Conservation (phyloP, 495 filamentous ascomycete genomes). For the Acidiella bohemica region DNA sequence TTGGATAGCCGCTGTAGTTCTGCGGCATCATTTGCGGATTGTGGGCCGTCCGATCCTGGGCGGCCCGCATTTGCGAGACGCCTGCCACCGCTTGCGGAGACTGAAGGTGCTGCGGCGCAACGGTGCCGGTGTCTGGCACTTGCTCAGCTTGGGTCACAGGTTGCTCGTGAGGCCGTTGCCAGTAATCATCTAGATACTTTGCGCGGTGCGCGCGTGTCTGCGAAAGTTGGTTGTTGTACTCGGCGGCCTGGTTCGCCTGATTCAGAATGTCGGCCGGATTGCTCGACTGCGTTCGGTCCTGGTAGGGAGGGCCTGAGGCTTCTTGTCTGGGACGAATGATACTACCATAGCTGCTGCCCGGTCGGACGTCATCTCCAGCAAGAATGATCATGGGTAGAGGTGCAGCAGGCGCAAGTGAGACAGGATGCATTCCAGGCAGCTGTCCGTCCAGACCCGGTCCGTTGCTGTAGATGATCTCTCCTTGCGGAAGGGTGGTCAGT, state of each 20-base stretch:
- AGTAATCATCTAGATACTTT: slow-evolving; percentile 63
- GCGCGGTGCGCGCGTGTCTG: slow-evolving; percentile 59
- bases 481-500: slow-evolving; percentile 46
- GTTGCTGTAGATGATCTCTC: slow-evolving; percentile 75
- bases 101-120: slow-evolving; percentile 28
- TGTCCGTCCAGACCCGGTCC: slow-evolving; percentile 42
- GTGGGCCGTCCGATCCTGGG: slow-evolving; percentile 14
- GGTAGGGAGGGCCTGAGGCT: slow-evolving; percentile 74
- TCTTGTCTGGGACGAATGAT: slow-evolving; percentile 83
- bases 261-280: slow-evolving; percentile 72
- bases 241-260: slow-evolving; percentile 75
- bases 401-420: slow-evolving; percentile 40
- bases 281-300: slow-evolving; percentile 70
- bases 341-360: slow-evolving; percentile 60
- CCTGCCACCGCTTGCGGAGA: slow-evolving; percentile 18
- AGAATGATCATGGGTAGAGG: slow-evolving; percentile 75
- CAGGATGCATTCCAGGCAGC: slow-evolving; percentile 26
- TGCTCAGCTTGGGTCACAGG: slow-evolving; percentile 34
- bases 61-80: slow-evolving; percentile 14
- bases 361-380: slow-evolving; percentile 61
- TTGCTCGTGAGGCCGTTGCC: slow-evolving; percentile 62
- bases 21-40: slow-evolving; percentile 43
- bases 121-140: slow-evolving; percentile 29
- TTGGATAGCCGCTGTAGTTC: slow-evolving; percentile 34
- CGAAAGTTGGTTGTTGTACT: slow-evolving; percentile 74